Percentiles rank a stretch among this genome's conserved stretches.
Evolutionary conservation across 2,329 filamentous ascomycete genomes (phyloP).

Genomic region (Massarina eburnea): DNA sequence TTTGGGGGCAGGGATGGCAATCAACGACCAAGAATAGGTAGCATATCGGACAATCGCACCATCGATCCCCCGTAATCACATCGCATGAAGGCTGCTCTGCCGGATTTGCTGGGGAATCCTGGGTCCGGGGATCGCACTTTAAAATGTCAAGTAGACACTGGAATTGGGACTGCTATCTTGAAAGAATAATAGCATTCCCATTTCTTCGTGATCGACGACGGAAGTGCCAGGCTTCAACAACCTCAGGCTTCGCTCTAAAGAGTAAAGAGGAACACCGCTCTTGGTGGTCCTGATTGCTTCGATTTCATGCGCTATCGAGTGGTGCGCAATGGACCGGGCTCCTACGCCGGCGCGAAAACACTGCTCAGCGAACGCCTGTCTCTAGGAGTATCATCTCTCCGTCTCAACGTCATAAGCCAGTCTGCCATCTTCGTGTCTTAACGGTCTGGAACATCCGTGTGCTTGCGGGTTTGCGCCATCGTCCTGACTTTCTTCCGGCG

Average conservation of each 20-base stretch:
- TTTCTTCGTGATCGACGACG: not conserved
- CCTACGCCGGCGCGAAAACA: not conserved
- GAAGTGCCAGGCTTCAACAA: conserved; percentile 1
- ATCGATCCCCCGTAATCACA: no score
- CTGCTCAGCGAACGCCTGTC: not conserved
- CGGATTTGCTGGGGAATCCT: no score
- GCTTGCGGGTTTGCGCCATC: not conserved
- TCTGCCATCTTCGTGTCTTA: not conserved
- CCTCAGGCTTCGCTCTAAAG: not conserved
- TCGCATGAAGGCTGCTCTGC: no score
- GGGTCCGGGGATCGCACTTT: no score
- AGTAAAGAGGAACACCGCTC: not conserved
- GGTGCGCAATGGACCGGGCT: not conserved
- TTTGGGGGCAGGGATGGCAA: no score
- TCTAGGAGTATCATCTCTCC: not conserved
- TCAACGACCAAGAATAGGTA: no score
- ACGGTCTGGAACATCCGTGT: conserved; percentile 5
- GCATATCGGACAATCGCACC: no score
- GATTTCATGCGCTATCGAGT: not conserved
- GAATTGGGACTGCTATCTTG: not conserved
- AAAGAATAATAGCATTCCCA: not conserved
- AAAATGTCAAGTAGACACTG: not conserved
- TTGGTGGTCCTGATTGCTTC: not conserved
- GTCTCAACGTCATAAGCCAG: conserved; percentile 6
- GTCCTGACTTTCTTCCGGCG: not conserved